Percentiles rank a stretch among this genome's conserved stretches.
phyloP scores from a whole-genome alignment of 192 early-diverging fungal species.

The Coemansia erecta region DNA sequence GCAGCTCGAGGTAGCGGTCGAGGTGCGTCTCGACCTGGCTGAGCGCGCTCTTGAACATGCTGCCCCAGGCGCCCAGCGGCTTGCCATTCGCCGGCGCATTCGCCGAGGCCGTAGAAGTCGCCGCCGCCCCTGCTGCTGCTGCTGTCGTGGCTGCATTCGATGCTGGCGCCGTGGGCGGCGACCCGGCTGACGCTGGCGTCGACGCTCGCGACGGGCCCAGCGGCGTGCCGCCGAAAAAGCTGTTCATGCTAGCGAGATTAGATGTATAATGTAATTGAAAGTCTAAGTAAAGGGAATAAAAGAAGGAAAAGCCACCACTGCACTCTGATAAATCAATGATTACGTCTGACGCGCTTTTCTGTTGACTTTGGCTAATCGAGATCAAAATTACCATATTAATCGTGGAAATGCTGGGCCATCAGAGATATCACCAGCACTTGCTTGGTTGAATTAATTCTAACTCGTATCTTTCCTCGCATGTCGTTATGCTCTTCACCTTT shows the following conservation, averaged over 20 bases:
- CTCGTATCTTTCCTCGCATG: no score
- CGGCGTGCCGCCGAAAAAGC: slow-evolving; percentile 33
- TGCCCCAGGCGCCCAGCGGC: slow-evolving; percentile 56
- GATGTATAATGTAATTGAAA: neutral
- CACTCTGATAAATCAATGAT: no score
- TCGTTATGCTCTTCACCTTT: no score
- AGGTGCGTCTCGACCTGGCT: slow-evolving; percentile 73
- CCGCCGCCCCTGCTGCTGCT: neutral
- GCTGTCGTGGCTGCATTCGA: neutral
- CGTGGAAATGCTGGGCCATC: no score
- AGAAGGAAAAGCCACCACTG: no score
- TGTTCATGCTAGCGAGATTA: slow-evolving; percentile 27
- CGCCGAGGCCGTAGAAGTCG: neutral
- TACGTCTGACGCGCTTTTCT: no score
- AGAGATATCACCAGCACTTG: no score
- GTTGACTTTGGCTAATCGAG: no score
- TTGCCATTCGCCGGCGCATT: neutral
- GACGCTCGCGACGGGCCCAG: slow-evolving; percentile 18
- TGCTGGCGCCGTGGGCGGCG: neutral
- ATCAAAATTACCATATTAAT: no score
- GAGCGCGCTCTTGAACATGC: slow-evolving; percentile 70
- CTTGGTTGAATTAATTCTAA: no score
- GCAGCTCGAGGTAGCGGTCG: slow-evolving; percentile 70
- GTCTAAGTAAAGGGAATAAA: no score
- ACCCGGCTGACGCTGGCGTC: slow-evolving; percentile 3